These are phyloP conservation scores for Breviolum minutum DNA, from an alignment of 73 alveolate genomes.

Conservation along the genomic window DNA sequence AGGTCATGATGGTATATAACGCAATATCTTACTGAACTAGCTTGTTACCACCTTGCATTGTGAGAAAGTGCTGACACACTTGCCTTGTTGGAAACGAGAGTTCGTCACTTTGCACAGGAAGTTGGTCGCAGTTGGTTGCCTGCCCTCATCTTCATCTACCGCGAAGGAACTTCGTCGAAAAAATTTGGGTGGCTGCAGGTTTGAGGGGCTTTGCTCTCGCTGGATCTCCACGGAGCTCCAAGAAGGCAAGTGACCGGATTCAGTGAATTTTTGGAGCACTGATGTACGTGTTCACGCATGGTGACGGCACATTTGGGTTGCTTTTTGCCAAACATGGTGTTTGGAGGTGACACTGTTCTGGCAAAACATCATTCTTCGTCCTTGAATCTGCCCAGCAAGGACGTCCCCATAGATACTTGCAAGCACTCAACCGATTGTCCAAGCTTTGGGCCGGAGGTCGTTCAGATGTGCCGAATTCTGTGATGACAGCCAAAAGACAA, in stretches of 20 bases:
- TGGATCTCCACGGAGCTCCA: slow-evolving; percentile 59
- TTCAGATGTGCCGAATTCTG: background rate
- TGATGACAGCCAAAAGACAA: background rate
- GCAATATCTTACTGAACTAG: background rate
- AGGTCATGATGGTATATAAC: no score
- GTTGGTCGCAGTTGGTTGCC: slow-evolving; percentile 46
- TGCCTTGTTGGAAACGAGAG: background rate
- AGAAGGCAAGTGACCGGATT: background rate
- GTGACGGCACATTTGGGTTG: background rate
- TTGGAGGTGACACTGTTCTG: slow-evolving; percentile 48
- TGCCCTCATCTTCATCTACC: slow-evolving; percentile 32
- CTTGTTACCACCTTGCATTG: background rate
- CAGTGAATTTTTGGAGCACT: background rate
- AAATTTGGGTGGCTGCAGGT: slow-evolving; percentile 33
- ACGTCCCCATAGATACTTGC: slow-evolving; percentile 64
- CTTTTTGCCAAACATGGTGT: background rate
- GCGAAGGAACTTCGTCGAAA: slow-evolving; percentile 34
- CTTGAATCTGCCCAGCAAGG: slow-evolving; percentile 53
- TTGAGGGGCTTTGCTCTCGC: slow-evolving; percentile 79
- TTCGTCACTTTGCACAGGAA: slow-evolving; percentile 19
- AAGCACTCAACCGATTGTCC: background rate
- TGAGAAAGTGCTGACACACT: no score
- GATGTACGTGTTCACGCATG: background rate
- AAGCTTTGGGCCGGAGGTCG: no score
- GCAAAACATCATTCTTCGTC: slow-evolving; percentile 68